These are phyloP conservation scores for Sporothrix euskadiensis DNA, from an alignment of 2,329 filamentous ascomycete genomes.

Conservation along the genomic window DNA sequence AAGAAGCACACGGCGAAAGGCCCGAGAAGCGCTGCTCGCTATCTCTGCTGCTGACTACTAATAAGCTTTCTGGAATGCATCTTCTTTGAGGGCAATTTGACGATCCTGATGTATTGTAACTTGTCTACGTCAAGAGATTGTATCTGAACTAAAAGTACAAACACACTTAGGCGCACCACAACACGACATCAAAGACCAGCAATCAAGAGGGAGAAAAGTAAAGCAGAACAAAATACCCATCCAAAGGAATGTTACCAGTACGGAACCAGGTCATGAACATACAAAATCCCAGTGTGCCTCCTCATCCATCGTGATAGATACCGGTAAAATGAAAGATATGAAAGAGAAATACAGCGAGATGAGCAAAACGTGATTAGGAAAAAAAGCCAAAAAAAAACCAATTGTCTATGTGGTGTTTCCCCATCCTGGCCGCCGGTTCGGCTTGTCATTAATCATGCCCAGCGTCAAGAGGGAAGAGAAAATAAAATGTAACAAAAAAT, in stretches of 20 bases:
- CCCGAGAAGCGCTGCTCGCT: neutral
- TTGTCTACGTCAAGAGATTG: neutral
- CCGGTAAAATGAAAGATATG: conserved; percentile 9
- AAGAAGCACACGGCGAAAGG: neutral
- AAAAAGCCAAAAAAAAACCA: conserved; percentile 17
- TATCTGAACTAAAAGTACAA: neutral
- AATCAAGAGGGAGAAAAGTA: conserved; percentile 2
- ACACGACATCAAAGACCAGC: neutral
- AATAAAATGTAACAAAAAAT: conserved; percentile 10
- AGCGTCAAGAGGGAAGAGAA: conserved; percentile 32
- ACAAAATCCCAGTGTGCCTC: conserved; percentile 26
- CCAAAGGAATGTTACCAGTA: conserved; percentile 22
- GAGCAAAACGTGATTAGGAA: conserved; percentile 15
- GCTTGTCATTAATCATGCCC: conserved; percentile 36
- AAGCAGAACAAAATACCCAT: conserved; percentile 13
- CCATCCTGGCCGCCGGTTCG: conserved; percentile 33
- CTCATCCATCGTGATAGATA: conserved; percentile 12
- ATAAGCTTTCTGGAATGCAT: neutral
- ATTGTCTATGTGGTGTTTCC: conserved; percentile 22
- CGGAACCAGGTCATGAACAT: conserved; percentile 22
- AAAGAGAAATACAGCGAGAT: conserved; percentile 14
- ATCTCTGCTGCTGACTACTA: neutral
- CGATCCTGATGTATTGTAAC: neutral
- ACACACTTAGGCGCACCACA: neutral
- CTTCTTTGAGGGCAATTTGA: neutral